A percentile compares a stretch with the other conserved stretches of the same genome.
These are phyloP conservation scores for Beverwykella pulmonaria DNA, from an alignment of 495 filamentous ascomycete species.

Conservation along the genomic window DNA sequence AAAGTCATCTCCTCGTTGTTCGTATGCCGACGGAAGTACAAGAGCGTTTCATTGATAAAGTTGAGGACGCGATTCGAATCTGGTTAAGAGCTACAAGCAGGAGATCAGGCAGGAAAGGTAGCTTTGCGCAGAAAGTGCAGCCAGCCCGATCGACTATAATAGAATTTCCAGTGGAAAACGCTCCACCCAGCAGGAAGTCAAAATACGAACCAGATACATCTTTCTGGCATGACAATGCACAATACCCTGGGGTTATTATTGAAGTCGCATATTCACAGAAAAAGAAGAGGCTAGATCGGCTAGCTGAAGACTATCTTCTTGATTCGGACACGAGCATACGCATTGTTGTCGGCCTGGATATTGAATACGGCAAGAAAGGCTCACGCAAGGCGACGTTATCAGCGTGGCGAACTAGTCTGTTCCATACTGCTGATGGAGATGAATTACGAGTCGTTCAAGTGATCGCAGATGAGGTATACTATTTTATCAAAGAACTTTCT, in stretches of 20 bases:
- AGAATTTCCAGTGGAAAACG: background rate
- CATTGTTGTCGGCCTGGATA: constrained; percentile 1
- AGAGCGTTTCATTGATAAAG: constrained; percentile 24
- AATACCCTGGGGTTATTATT: constrained; percentile 10
- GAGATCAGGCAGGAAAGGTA: constrained; percentile 20
- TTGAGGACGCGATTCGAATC: constrained; percentile 29
- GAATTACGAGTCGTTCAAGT: constrained; percentile 13
- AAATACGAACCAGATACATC: constrained; percentile 20
- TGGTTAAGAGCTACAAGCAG: constrained; percentile 25
- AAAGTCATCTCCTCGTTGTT: constrained; percentile 10
- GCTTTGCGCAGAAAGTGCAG: constrained; percentile 27
- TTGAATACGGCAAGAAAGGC: constrained; percentile 2
- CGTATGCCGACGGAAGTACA: constrained; percentile 27
- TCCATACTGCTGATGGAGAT: constrained; percentile 1
- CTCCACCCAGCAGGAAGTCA: constrained; percentile 7
- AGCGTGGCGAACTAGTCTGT: background rate
- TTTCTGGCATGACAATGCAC: constrained; percentile 19
- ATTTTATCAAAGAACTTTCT: background rate
- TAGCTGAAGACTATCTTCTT: constrained; percentile 18
- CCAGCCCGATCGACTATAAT: constrained; percentile 30
- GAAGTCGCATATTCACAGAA: constrained; percentile 29
- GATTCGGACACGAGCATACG: constrained; percentile 13
- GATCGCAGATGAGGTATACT: constrained; percentile 1
- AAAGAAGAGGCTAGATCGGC: constrained; percentile 10
- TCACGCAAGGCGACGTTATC: constrained; percentile 18